These are phyloP conservation scores for Hypomontagnella submonticulosa DNA, from an alignment of 495 filamentous ascomycete genomes.

Conservation along the genomic window DNA sequence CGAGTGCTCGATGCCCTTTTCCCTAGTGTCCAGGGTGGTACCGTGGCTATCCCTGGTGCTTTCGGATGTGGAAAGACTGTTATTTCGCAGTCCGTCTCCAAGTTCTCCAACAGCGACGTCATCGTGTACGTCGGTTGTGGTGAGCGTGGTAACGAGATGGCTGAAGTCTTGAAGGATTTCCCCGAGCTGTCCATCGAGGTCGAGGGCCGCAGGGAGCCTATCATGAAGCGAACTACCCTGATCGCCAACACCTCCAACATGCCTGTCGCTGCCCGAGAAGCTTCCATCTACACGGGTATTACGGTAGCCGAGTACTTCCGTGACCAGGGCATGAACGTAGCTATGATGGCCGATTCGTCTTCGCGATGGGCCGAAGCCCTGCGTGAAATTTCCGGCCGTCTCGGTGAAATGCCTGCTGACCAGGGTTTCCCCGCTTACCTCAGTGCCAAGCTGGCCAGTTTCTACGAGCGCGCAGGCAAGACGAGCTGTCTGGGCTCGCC, in stretches of 20 bases:
- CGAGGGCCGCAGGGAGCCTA: constrained; percentile 92
- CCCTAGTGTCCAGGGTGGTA: constrained; percentile 96
- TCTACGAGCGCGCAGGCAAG: constrained; percentile 98
- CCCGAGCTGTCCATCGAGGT: constrained; percentile 93
- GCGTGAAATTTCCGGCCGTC: constrained; percentile 97
- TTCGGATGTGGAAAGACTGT: constrained; percentile 99
- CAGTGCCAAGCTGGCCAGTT: constrained; percentile 94
- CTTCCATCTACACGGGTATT: constrained; percentile 99
- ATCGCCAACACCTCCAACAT: constrained; percentile 99
- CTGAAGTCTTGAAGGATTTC: constrained; percentile 99
- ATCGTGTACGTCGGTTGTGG: constrained; percentile 99
- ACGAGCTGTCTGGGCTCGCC: constrained; percentile 88
- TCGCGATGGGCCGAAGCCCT: constrained; percentile 99
- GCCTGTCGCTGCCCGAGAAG: constrained; percentile 98
- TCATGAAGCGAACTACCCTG: constrained; percentile 99
- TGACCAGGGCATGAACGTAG: constrained; percentile 96
- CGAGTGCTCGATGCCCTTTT: constrained; percentile 97
- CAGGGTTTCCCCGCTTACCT: constrained; percentile 99
- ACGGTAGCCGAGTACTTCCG: constrained; percentile 98
- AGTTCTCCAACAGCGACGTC: constrained; percentile 99
- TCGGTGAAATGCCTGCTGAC: constrained; percentile 99
- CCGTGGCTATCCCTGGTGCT: constrained; percentile 96
- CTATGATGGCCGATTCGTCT: constrained; percentile 99
- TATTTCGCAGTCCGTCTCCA: constrained; percentile 97
- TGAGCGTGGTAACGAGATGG: constrained; percentile 99